phyloP scores from a whole-genome alignment of 179 eudicot genomes.

The Vitellaria paradoxa region DNA sequence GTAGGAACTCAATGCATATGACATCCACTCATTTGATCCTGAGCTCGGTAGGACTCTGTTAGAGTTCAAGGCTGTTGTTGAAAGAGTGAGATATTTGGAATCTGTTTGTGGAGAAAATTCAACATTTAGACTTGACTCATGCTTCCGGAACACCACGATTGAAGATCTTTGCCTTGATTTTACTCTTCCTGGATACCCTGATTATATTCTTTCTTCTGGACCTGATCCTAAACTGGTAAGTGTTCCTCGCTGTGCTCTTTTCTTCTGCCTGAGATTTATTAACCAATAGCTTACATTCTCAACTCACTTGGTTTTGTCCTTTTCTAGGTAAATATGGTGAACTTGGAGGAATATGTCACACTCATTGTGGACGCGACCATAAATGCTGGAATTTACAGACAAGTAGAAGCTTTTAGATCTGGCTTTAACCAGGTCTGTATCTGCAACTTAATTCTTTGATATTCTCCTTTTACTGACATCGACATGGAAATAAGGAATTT shows the following conservation, averaged over 20 bases:
- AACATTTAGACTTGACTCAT: conserved; percentile 21
- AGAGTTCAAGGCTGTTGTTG: conserved; percentile 80
- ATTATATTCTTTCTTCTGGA: conserved; percentile 48
- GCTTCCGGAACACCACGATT: conserved; percentile 55
- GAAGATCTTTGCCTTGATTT: conserved; percentile 90
- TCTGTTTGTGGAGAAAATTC: conserved; percentile 28
- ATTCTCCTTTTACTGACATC: conserved; percentile 3
- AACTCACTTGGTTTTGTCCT: conserved; percentile 13
- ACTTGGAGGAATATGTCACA: conserved; percentile 75
- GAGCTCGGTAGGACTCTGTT: conserved; percentile 66
- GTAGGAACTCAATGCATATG: conserved; percentile 84
- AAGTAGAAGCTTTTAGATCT: conserved; percentile 85
- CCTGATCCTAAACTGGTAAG: conserved; percentile 59
- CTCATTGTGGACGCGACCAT: conserved; percentile 81
- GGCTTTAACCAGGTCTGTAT: conserved; percentile 81
- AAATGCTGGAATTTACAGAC: conserved; percentile 70
- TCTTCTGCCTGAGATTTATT: conserved; percentile 1
- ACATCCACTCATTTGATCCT: conserved; percentile 85
- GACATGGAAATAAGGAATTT: conserved; percentile 1
- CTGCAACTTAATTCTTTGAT: conserved; percentile 2
- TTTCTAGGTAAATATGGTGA: conserved; percentile 56
- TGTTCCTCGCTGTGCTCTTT: conserved; percentile 10
- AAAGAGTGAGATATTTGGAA: conserved; percentile 44
- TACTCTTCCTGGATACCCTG: conserved; percentile 94
- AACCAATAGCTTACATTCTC: background rate